A percentile compares a stretch with the other conserved stretches of the same genome.
These are phyloP conservation scores for Helotiales sp. DNA, from an alignment of 2,329 filamentous ascomycete genomes.

Conservation along the genomic window DNA sequence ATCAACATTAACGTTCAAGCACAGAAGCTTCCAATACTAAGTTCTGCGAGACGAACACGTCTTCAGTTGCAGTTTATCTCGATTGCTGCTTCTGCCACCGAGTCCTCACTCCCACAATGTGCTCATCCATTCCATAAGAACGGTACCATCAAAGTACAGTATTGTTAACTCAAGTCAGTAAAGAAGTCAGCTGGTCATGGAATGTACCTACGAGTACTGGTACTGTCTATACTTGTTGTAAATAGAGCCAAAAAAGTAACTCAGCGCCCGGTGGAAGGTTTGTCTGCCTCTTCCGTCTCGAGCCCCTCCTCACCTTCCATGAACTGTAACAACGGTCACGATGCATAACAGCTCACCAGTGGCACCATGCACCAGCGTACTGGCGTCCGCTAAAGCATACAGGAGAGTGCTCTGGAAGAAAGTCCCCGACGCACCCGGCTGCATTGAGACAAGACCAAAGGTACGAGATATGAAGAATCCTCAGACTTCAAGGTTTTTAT, in stretches of 20 bases:
- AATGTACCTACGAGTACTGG: too few relatives aligned
- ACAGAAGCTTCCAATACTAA: neutral
- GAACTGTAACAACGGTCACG: neutral
- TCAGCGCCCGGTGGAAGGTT: too few relatives aligned
- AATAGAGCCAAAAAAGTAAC: too few relatives aligned
- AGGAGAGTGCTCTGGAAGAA: neutral
- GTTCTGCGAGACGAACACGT: neutral
- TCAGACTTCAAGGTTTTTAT: neutral
- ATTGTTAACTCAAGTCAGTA: too few relatives aligned
- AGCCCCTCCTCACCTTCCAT: neutral
- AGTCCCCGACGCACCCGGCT: neutral
- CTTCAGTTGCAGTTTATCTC: neutral
- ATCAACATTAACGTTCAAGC: neutral
- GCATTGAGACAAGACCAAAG: neutral
- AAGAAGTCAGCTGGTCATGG: too few relatives aligned
- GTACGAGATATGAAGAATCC: too few relatives aligned
- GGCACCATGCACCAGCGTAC: neutral
- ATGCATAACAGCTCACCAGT: neutral
- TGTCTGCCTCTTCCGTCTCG: neutral
- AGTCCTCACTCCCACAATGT: neutral
- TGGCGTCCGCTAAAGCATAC: neutral
- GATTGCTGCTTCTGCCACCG: neutral
- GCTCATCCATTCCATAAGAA: too few relatives aligned
- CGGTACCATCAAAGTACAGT: too few relatives aligned
- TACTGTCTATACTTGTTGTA: too few relatives aligned